These are phyloP conservation scores for Trametes elegans DNA, from an alignment of 768 basidiomycete genomes.

Conservation along the genomic window DNA sequence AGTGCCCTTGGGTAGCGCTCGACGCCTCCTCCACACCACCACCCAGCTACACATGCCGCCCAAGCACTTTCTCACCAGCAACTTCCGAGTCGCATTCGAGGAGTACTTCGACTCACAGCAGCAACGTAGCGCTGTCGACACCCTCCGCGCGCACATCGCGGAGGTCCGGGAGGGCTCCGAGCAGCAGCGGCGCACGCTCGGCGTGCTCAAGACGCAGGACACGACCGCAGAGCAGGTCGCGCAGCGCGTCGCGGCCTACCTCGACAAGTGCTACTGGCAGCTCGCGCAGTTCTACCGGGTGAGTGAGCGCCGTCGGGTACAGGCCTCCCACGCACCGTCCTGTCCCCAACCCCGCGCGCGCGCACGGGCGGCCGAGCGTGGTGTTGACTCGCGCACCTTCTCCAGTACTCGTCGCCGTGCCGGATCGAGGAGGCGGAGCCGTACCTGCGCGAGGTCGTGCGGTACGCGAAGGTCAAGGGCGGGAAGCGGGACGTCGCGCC, in stretches of 20 bases:
- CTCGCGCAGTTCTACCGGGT: conserved; percentile 25
- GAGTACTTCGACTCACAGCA: conserved; percentile 21
- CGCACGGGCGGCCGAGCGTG: conserved; percentile 1
- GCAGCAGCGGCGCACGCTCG: conserved; percentile 21
- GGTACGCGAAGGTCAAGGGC: conserved; percentile 12
- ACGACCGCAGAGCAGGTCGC: conserved; percentile 15
- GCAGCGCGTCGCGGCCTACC: conserved; percentile 16
- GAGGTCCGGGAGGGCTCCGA: conserved; percentile 23
- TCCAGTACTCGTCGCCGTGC: conserved; percentile 20
- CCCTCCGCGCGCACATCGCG: conserved; percentile 20
- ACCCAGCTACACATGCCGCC: conserved; percentile 9
- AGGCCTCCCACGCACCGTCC: too few relatives aligned
- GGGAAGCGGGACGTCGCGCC: conserved; percentile 18
- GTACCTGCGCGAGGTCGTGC: conserved; percentile 17
- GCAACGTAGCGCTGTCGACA: conserved; percentile 21
- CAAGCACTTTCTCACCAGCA: conserved; percentile 21
- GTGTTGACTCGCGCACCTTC: conserved; percentile 3
- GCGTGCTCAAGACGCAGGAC: conserved; percentile 22
- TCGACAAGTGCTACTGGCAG: conserved; percentile 28
- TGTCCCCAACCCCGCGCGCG: conserved; percentile 7
- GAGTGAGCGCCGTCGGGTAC: too few relatives aligned
- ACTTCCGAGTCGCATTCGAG: conserved; percentile 23
- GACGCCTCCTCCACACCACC: background rate
- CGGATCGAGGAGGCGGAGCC: conserved; percentile 21
- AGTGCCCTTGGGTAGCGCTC: too few relatives aligned